These are phyloP conservation scores for Brassica cretica DNA, from an alignment of 345 rosid species.

Conservation along the genomic window DNA sequence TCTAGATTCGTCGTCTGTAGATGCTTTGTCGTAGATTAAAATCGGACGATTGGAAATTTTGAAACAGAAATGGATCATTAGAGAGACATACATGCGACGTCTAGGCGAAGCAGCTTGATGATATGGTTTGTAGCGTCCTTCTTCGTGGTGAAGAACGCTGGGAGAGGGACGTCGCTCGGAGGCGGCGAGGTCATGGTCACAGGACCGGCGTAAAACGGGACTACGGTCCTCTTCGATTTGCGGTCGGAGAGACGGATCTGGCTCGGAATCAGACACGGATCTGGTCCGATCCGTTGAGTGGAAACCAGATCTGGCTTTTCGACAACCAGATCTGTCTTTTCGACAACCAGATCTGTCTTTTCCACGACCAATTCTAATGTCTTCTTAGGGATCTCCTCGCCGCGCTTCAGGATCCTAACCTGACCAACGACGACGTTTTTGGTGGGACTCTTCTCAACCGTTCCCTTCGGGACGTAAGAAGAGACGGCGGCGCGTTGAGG, in stretches of 20 bases:
- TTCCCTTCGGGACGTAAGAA: not conserved
- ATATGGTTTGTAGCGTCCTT: conserved; percentile 59
- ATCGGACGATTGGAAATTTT: conserved; percentile 13
- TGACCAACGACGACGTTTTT: conserved; percentile 40
- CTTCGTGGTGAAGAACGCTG: conserved; percentile 57
- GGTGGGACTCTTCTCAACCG: conserved; percentile 15
- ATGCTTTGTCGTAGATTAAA: conserved; percentile 1
- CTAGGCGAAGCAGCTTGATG: conserved; percentile 56
- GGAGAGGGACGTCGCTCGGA: conserved; percentile 87
- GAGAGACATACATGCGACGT: conserved; percentile 10
- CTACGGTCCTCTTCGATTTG: not conserved
- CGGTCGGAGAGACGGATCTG: conserved; percentile 42
- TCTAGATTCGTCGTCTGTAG: conserved; percentile 39
- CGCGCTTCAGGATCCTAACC: conserved; percentile 75
- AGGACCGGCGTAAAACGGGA: conserved; percentile 69
- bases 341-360: conserved; percentile 31
- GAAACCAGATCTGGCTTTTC: conserved; percentile 39
- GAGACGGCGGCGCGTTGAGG: conserved; percentile 12
- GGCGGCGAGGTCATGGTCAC: conserved; percentile 81
- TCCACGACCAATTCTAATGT: not conserved
- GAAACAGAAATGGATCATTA: not conserved
- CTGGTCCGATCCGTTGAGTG: conserved; percentile 43
- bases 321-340: conserved; percentile 29
- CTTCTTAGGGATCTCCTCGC: conserved; percentile 41
- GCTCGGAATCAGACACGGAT: conserved; percentile 31